Evolutionary conservation across 495 filamentous ascomycete species (phyloP), one percentile per base, ranked within the genome.

Genomic region (Halenospora varia): DNA sequence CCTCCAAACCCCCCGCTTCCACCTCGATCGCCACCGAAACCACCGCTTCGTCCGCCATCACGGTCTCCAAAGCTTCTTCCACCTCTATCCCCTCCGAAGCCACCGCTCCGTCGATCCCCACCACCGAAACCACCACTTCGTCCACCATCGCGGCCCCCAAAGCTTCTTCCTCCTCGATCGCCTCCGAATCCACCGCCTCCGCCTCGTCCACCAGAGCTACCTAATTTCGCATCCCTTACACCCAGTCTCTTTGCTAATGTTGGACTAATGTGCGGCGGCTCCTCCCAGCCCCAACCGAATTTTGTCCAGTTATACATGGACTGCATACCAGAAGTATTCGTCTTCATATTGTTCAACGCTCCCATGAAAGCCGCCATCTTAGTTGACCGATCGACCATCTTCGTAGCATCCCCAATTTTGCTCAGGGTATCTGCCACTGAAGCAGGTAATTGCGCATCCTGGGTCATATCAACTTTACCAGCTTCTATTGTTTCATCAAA

Each of bases 251-350:
- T 18, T 1, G 73, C 77, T 18, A 82, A 15, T n/a, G 42, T 61
- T 1, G 62, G 59, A 11, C 65, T 46, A 9, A 96, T 62, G 2
- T 58, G 57, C 0, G 90, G 90, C 10, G 80, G 76, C 53, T 76
- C 57, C 0, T 70, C 53, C 74, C 88, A 73, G 10, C 85, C 83
- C 75, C 84, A 90, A 2, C 82, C 84, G 29, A 80, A 70, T 20
- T 69, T 66, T 42, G 79, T 74, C 65, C 85, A 78, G n/a, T 80
- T 68, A 68, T 92, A 91, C 53, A 94, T 66, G 3, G 73, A 67
- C 2, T 76, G 47, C 13, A 90, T 68, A 22, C 84, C 51, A 2
- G 61, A 60, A 2, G 68, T 72, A 55, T 71, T 53, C 6, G 57
- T 35, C 3, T 42, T 1, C 39, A 49, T 48, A 29, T 68, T 42